Base-by-base conservation (phyloP, 805 yeast species). In the Brettanomyces naardenensis region DNA sequence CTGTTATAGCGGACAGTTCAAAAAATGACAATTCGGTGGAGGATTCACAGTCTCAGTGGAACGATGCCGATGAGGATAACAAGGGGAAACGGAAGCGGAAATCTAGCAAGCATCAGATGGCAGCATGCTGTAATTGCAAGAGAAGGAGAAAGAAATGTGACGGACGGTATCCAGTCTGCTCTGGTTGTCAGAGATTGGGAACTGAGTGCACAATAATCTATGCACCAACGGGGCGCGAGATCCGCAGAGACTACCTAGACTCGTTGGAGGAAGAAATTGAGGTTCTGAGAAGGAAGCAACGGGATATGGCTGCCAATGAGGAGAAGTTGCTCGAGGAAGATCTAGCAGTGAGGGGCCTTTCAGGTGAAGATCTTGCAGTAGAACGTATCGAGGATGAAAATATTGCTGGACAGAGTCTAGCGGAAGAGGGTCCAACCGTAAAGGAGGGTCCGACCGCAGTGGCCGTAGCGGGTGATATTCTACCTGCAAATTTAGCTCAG, bases 91-190 rank as follows among this genome's bases (percentile, higher is more conserved):
- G 13, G 27, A 23, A 23, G 13, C 27, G 27, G 13, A 23, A 23
- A 23, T 9, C 27, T 9, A 9, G 11, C 27, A 23, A 23, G 13
- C 62, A 61, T 32, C 61, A 52, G 22, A 65, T 67, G 35, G 66
- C 73, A 3, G 76, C 77, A 1, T 73, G 79, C 46, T 69, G 67
- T 43, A 49, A 71, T 27, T 72, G 78, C 47, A 64, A 75, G 37
- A 47, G 50, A 39, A 69, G 64, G 45, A 67, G 73, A 48, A 64
- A 69, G 47, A 67, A 65, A 46, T 73, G 79, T 47, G 76, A 71
- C 51, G 75, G 71, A 28, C 57, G 54, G 26, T 69, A 70, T 46
- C 78, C 79, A 1, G 52, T 57, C 33, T 73, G 78, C 42, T 45
- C 62, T 15, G 56, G 62, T 25, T 72, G 77, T 47, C 53, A 46